Evolutionary conservation across 2,329 filamentous ascomycete genomes (phyloP).

Genomic region (Ophiostoma himal-ulmi): DNA sequence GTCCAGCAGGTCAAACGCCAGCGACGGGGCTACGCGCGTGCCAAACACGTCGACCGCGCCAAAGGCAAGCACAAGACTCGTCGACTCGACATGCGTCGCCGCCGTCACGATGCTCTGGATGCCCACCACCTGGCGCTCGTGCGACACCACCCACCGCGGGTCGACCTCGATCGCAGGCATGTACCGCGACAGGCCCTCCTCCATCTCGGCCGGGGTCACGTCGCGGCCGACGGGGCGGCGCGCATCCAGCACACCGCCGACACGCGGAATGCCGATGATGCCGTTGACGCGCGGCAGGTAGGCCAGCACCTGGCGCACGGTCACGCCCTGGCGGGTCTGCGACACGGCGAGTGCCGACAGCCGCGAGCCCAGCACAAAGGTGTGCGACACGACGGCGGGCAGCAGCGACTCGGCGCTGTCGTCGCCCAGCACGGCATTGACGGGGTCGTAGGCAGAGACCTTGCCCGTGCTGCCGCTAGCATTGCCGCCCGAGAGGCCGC

Average conservation of each 20-base stretch:
- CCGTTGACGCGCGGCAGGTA: constrained; percentile 67
- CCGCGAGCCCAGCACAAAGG: constrained; percentile 73
- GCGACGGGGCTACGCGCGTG: constrained; percentile 78
- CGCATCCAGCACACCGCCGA: constrained; percentile 64
- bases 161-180: constrained; percentile 74
- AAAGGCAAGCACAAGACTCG: constrained; percentile 80
- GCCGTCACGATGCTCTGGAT: constrained; percentile 66
- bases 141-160: constrained; percentile 67
- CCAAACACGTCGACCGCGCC: constrained; percentile 78
- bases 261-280: constrained; percentile 71
- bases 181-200: constrained; percentile 79
- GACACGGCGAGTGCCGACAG: constrained; percentile 77
- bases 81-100: constrained; percentile 83
- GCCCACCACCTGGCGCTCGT: constrained; percentile 39
- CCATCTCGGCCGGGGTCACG: constrained; percentile 67
- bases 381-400: constrained; percentile 72
- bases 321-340: constrained; percentile 87
- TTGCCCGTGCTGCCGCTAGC: constrained; percentile 43
- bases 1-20: constrained; percentile 85
- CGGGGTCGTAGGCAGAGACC: constrained; percentile 69
- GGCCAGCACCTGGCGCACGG: constrained; percentile 72
- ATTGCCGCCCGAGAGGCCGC: constrained; percentile 63
- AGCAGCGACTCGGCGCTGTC: constrained; percentile 35
- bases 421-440: constrained; percentile 38
- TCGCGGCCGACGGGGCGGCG: constrained; percentile 81